Evolutionary conservation across 768 basidiomycete genomes (phyloP).

Genomic region (Lepiota venenata): DNA sequence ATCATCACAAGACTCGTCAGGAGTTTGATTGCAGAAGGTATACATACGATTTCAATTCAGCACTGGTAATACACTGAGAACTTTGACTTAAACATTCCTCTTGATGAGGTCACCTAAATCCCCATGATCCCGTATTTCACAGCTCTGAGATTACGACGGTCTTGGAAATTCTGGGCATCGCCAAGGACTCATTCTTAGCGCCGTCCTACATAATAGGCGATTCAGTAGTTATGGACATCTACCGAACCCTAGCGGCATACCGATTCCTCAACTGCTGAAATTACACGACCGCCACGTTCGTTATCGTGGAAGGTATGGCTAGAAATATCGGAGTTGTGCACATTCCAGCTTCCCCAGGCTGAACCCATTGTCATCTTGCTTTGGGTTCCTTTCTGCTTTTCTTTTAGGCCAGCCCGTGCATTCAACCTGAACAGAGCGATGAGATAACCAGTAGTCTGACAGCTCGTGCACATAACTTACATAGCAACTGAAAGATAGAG

Average conservation of each 20-base stretch:
- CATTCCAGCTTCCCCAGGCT: background rate
- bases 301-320: background rate
- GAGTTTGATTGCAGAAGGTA: too few relatives aligned
- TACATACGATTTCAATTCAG: too few relatives aligned
- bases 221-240: too few relatives aligned
- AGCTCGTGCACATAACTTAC: slow-evolving; percentile 16
- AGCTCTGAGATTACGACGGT: too few relatives aligned
- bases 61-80: too few relatives aligned
- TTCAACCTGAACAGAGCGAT: slow-evolving; percentile 10
- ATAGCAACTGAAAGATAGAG: slow-evolving; percentile 27
- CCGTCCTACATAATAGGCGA: background rate
- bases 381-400: slow-evolving; percentile 9
- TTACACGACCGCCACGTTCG: background rate
- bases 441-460: background rate
- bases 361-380: background rate
- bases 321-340: background rate
- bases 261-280: background rate
- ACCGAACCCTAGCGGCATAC: background rate
- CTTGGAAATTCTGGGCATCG: too few relatives aligned
- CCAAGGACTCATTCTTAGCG: too few relatives aligned
- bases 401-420: slow-evolving; percentile 10
- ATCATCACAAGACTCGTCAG: too few relatives aligned
- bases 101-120: too few relatives aligned
- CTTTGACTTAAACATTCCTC: too few relatives aligned
- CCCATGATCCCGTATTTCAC: too few relatives aligned